Base-by-base conservation (phyloP, 2,329 filamentous ascomycete species). In the Pseudogymnoascus sp. region DNA sequence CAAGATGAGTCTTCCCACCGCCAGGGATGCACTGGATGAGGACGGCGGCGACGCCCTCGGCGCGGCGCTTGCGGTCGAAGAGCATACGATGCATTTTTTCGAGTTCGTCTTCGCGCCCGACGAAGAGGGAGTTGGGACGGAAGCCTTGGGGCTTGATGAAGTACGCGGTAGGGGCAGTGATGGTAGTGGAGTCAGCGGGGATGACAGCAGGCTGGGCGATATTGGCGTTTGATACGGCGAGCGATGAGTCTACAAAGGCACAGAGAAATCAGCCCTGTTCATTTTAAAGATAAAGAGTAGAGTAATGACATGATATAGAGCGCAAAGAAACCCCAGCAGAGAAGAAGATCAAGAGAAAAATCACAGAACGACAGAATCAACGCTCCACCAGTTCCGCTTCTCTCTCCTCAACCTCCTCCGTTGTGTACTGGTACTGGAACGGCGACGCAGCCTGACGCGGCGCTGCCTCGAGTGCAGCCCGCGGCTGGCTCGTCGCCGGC, bases 1-100 rank as follows among this genome's bases (percentile, higher is more conserved):
- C 85, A 11, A 89, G 74, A 67, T 89, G 86, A 1, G 84, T 85
- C 72, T 90, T 90, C 2, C 87, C 87, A 11, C 82, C 82, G 1
- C 87, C 87, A 1, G 85, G 83, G 39, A 85, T 81, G 36, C 83
- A 84, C 64, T 83, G 82, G 9, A 90, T 79, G 7, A 89, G 74
- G 1, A 87, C 84, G 1, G 85, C 83, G 24, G 82, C 82, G 0
- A 85, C 84, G 13, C 85, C 84, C 50, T 81, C 74, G 6, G 77
- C 75, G 37, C 84, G 76, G 65, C 79, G 79, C 65, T 79, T 79
- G 29, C 76, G 75, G 66, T 86, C 83, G 67, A 79, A 82, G 3
- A 89, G 73, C 68, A 85, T 80, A 58, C 73, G 76, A 66, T 88
- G 84, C 24, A 90, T 74, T 2, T 81, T 74, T 8, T 77, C 75